Base-by-base conservation (phyloP, 371 early-diverging fungal genomes). In the Apophysomyces sp. region DNA sequence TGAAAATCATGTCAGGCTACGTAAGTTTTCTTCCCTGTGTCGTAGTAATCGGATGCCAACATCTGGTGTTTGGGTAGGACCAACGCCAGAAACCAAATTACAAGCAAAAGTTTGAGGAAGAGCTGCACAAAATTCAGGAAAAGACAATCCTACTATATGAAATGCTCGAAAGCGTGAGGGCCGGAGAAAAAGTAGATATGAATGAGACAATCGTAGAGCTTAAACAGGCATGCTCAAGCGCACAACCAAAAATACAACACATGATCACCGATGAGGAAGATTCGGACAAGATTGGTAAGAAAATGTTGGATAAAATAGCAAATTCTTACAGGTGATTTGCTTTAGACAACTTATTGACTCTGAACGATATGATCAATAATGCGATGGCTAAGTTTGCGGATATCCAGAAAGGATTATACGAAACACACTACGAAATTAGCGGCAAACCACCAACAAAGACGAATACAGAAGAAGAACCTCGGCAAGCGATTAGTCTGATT, bases 1-100 rank as follows among this genome's bases (percentile, higher is more conserved):
- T 98, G 92, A 97, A 98, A 73, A 82, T 95, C 40, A 94, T 98
- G 88, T 88, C 98, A 3, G 99, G 98, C 55, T 98, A 95, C 69
- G 94, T 93, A 85, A 63, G 81, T 28, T 2, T 27, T 62, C 9
- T 56, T n/a, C n/a, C n/a, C n/a, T n/a, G n/a, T n/a, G n/a, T n/a
- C n/a, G n/a, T n/a, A n/a, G n/a, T n/a, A n/a, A n/a, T n/a, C n/a
- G n/a, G n/a, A n/a, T n/a, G n/a, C n/a, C 1, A 40, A 29, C 32
- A 16, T n/a, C n/a, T 40, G 5, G 51, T 28, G 13, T 18, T 11
- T 13, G 27, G 24, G 34, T 66, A 90, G 89, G 95, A 96, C 66
- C 84, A 86, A 37, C 80, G 88, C 27, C 80, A 83, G 58, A 81
- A 80, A 40, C 93, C 90, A 0, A 91, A 98, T 73, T 98, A 97